Conservation (phyloP, 2,329 filamentous ascomycete species). For the Fusarium citri region DNA sequence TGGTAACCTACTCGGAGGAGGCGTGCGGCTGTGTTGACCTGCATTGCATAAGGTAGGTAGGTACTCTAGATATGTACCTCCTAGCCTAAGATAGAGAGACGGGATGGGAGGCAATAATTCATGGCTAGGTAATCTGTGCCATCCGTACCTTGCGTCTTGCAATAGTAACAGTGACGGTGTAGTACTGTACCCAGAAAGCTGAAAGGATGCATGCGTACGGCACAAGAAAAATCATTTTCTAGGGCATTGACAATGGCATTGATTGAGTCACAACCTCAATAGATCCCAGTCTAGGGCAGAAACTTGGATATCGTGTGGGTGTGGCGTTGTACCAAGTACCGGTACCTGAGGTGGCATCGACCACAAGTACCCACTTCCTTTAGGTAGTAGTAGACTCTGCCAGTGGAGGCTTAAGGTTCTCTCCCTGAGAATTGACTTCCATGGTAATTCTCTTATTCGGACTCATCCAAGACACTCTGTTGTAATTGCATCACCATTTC, state of each 20-base stretch:
- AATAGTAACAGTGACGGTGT: neutral
- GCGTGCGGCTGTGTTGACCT: constrained; percentile 42
- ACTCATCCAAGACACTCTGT: constrained; percentile 25
- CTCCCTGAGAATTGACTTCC: neutral
- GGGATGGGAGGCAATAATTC: constrained; percentile 25
- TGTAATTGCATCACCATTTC: neutral
- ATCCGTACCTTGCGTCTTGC: constrained; percentile 7
- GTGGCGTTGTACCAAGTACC: constrained; percentile 41
- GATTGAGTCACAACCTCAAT: constrained; percentile 18
- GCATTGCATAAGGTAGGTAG: constrained; percentile 26
- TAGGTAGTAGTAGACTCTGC: neutral
- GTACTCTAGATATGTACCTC: neutral
- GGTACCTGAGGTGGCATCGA: constrained; percentile 32
- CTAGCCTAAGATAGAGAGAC: neutral
- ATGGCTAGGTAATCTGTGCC: neutral
- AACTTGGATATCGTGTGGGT: constrained; percentile 26
- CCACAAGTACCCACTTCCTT: constrained; percentile 27
- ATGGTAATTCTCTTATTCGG: constrained; percentile 5
- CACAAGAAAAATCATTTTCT: constrained; percentile 5
- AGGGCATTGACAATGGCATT: constrained; percentile 4
- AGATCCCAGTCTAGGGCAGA: constrained; percentile 20
- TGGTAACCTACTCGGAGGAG: constrained; percentile 31
- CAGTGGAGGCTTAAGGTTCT: neutral
- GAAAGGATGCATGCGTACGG: constrained; percentile 12
- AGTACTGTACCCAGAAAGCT: neutral